These are phyloP conservation scores for Yamadazyma scolyti DNA, from an alignment of 805 yeast species.

Conservation along the genomic window DNA sequence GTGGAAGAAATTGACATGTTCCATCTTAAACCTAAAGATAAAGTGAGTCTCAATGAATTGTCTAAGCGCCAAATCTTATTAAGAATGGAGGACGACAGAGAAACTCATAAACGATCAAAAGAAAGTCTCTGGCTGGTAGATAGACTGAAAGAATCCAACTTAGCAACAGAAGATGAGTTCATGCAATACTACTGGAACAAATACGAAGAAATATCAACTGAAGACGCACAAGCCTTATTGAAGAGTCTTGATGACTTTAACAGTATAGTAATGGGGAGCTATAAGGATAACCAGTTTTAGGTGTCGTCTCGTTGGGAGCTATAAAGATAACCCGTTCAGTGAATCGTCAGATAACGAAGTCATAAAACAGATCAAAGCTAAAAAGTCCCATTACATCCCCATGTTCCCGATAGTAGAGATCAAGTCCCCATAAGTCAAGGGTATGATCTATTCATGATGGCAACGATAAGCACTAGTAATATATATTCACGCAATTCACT, in stretches of 20 bases:
- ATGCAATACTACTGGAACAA: conserved; percentile 47
- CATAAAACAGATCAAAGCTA: too few relatives aligned
- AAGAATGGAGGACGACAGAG: conserved; percentile 92
- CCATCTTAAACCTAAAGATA: conserved; percentile 18
- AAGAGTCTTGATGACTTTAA: conserved; percentile 53
- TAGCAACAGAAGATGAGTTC: conserved; percentile 35
- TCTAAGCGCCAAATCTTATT: conserved; percentile 56
- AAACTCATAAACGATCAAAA: conserved; percentile 79
- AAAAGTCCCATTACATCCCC: too few relatives aligned
- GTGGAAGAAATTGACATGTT: conserved; percentile 25
- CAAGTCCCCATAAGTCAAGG: too few relatives aligned
- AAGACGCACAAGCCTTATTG: conserved; percentile 40
- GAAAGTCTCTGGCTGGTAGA: conserved; percentile 75
- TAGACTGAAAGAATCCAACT: conserved; percentile 34
- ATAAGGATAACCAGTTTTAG: conserved; percentile 40
- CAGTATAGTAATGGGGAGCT: conserved; percentile 50
- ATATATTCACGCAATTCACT: too few relatives aligned
- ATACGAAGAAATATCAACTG: conserved; percentile 42
- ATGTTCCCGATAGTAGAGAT: too few relatives aligned
- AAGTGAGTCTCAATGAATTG: conserved; percentile 16
- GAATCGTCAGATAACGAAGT: neutral
- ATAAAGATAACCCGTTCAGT: neutral
- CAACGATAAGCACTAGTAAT: too few relatives aligned
- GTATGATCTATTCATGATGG: too few relatives aligned
- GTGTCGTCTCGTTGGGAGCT: too few relatives aligned